Conservation (phyloP, 2,329 filamentous ascomycete genomes). For the Trichophyton simii region DNA sequence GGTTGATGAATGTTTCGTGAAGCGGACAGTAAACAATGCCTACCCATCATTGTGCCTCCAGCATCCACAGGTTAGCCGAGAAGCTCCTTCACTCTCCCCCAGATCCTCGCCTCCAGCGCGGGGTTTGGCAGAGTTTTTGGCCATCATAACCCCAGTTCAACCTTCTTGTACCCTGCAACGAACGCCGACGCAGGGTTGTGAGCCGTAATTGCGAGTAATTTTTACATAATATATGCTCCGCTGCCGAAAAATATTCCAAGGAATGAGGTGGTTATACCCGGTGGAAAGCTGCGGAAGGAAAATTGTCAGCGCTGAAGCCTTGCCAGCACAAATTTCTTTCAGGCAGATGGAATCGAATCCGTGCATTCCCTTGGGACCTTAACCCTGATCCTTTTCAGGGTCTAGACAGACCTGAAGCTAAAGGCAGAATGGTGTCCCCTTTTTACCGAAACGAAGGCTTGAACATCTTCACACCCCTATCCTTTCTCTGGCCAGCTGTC, state of each 20-base stretch:
- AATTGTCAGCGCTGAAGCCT: not conserved
- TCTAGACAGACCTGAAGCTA: not conserved
- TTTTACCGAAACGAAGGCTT: not conserved
- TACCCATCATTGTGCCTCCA: not conserved
- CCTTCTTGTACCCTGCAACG: not conserved
- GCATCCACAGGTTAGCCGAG: not conserved
- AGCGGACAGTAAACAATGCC: not conserved
- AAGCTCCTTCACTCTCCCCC: not conserved
- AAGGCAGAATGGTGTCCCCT: not conserved
- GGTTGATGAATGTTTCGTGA: not conserved
- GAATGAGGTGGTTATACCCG: not conserved
- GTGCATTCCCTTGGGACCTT: not conserved
- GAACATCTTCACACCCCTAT: not conserved
- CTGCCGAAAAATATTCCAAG: not conserved
- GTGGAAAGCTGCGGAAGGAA: not conserved
- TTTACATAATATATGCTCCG: slow-evolving; percentile 2
- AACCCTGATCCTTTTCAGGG: not conserved
- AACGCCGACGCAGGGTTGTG: not conserved
- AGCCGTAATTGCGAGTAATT: not conserved
- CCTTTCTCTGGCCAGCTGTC: not conserved
- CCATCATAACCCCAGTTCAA: not conserved
- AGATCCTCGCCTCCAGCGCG: not conserved
- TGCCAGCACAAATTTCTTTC: not conserved
- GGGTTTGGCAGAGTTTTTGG: not conserved
- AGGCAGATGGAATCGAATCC: not conserved